A percentile compares a stretch with the other conserved stretches of the same genome.
phyloP scores from a whole-genome alignment of 371 early-diverging fungal genomes.

The Conidiobolus incongruus region DNA sequence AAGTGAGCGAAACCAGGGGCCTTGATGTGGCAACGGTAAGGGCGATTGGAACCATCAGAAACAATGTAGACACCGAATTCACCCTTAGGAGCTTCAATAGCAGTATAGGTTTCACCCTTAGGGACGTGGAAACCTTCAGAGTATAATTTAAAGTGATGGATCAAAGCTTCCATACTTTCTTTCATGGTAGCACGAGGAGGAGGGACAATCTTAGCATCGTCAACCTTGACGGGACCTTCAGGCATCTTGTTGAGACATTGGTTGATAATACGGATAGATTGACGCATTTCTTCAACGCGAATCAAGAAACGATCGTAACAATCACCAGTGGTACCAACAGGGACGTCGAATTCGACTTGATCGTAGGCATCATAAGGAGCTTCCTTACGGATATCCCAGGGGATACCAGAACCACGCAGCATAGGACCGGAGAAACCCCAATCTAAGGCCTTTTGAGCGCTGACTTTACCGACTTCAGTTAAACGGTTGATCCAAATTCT shows the following conservation, averaged over 20 bases:
- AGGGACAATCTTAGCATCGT: conserved; percentile 93
- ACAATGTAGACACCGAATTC: conserved; percentile 58
- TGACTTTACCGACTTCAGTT: conserved; percentile 67
- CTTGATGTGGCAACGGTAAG: conserved; percentile 92
- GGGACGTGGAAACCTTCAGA: conserved; percentile 95
- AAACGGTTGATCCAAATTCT: conserved; percentile 89
- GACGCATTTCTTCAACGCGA: conserved; percentile 97
- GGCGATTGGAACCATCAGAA: conserved; percentile 55
- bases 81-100: conserved; percentile 94
- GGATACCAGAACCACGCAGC: conserved; percentile 80
- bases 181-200: conserved; percentile 91
- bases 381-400: conserved; percentile 88
- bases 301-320: conserved; percentile 88
- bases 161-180: conserved; percentile 93
- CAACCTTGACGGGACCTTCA: conserved; percentile 79
- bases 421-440: conserved; percentile 89
- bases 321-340: conserved; percentile 87
- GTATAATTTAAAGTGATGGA: conserved; percentile 95
- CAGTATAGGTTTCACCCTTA: conserved; percentile 90
- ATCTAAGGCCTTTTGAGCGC: conserved; percentile 68
- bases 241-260: conserved; percentile 94
- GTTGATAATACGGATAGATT: conserved; percentile 77
- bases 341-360: conserved; percentile 87
- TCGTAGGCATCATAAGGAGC: conserved; percentile 91
- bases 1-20: conserved; percentile 95